Percentiles rank a stretch among this genome's conserved stretches.
Conservation (phyloP, 176 grass and related monocot species). For the Poa pratensis region DNA sequence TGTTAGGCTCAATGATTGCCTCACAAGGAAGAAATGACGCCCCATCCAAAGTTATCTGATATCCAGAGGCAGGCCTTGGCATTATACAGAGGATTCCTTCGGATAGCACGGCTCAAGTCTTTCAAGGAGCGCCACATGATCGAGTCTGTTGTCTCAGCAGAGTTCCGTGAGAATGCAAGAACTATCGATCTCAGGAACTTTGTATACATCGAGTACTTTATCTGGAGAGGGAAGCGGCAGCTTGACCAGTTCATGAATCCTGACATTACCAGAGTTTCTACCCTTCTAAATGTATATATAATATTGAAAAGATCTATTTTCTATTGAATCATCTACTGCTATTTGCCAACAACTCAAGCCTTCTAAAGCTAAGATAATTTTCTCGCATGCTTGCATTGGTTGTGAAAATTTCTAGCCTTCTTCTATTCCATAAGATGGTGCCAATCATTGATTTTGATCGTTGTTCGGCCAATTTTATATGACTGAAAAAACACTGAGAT, state of each 20-base stretch:
- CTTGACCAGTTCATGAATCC: conserved; percentile 88
- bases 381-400: conserved; percentile 14
- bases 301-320: neutral
- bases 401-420: conserved; percentile 38
- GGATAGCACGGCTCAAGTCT: conserved; percentile 53
- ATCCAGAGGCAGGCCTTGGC: conserved; percentile 88
- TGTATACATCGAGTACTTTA: conserved; percentile 86
- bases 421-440: conserved; percentile 1
- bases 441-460: neutral
- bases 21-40: conserved; percentile 59
- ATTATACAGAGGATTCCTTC: conserved; percentile 79
- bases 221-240: conserved; percentile 82
- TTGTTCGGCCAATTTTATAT: too few relatives aligned
- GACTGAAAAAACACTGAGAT: too few relatives aligned
- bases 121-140: conserved; percentile 66
- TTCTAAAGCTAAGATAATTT: conserved; percentile 9
- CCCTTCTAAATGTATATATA: conserved; percentile 50
- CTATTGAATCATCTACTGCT: neutral
- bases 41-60: conserved; percentile 69
- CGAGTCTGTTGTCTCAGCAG: conserved; percentile 61
- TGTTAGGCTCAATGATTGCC: conserved; percentile 21
- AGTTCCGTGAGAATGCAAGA: conserved; percentile 69
- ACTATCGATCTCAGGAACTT: conserved; percentile 83
- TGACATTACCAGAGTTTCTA: conserved; percentile 65
- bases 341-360: neutral